Base-by-base conservation (phyloP, 1,284 basidiomycete genomes). In the Melampsora americana region DNA sequence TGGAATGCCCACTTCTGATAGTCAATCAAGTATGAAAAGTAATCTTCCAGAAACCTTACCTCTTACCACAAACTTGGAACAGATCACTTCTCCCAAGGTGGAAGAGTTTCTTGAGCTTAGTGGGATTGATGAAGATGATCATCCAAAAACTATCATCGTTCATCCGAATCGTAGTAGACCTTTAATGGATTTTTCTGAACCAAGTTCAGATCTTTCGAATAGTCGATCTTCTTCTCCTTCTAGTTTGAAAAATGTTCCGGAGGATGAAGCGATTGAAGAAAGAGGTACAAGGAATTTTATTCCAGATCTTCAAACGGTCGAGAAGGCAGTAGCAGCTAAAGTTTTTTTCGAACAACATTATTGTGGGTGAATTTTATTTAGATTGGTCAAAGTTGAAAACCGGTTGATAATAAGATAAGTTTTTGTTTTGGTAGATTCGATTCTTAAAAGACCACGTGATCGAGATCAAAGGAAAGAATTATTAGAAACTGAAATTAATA, bases 341-440 rank as follows among this genome's bases (percentile, higher is more conserved):
- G 92, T 98, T 83, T 96, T 90, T 86, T 96, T 98, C 83, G 95
- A 99, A 86, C 95, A 95, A 80, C 87, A 94, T 62, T 99, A 98
- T 83, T 95, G 81, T 74, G 79, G n/a, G 53, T 56, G 26, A 28
- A 56, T 28, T 53, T 53, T 78, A 23, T 75, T 32, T 9, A 77
- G 80, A 81, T 35, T 23, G 64, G 3, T 4, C 35, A 4, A 35
- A 23, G 23, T 42, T 42, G 39, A n/a, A n/a, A n/a, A n/a, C n/a
- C n/a, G n/a, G n/a, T n/a, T n/a, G n/a, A n/a, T n/a, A 23, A 44
- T 35, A n/a, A 28, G 14, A 42, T 42, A 11, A 2, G 14, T 7
- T 30, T 35, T 1, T n/a, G 60, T 50, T 26, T 35, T 9, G 7
- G 11, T 53, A 75, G 72, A 93, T 83, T 88, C 91, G n/a, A 86